Percentiles rank a stretch among this genome's conserved stretches.
phyloP scores from a whole-genome alignment of 2,329 filamentous ascomycete genomes.

The Penicillium sp. region DNA sequence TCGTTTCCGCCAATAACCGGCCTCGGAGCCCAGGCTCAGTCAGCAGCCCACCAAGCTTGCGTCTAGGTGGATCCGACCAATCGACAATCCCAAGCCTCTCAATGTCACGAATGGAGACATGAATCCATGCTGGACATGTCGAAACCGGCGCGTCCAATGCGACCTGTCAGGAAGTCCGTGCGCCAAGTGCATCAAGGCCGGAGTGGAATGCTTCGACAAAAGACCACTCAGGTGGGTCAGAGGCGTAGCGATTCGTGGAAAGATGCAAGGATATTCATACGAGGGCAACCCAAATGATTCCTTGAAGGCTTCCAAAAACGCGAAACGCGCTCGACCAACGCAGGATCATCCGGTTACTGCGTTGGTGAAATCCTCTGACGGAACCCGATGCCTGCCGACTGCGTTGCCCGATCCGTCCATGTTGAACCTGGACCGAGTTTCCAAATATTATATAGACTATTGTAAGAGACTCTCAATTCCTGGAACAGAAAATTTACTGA shows the following conservation, averaged over 20 bases:
- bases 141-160: conserved; percentile 38
- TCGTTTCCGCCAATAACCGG: background rate
- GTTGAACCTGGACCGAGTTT: conserved; percentile 18
- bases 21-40: background rate
- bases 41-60: background rate
- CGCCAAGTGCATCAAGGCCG: conserved; percentile 36
- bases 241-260: conserved; percentile 39
- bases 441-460: conserved; percentile 7
- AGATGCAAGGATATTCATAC: conserved; percentile 29
- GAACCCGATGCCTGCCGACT: background rate
- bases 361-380: background rate
- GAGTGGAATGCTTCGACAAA: conserved; percentile 36
- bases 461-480: background rate
- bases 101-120: conserved; percentile 8
- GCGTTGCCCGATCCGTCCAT: conserved; percentile 3
- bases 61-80: background rate
- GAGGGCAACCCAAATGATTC: conserved; percentile 1
- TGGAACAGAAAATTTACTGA: background rate
- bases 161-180: conserved; percentile 33
- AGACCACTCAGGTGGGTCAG: conserved; percentile 39
- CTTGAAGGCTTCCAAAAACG: background rate
- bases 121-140: conserved; percentile 38
- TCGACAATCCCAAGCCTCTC: background rate
- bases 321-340: background rate
- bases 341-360: background rate